Percentiles rank a stretch among this genome's conserved stretches.
Conservation (phyloP, 2,329 filamentous ascomycete species). For the Tothia fuscella region DNA sequence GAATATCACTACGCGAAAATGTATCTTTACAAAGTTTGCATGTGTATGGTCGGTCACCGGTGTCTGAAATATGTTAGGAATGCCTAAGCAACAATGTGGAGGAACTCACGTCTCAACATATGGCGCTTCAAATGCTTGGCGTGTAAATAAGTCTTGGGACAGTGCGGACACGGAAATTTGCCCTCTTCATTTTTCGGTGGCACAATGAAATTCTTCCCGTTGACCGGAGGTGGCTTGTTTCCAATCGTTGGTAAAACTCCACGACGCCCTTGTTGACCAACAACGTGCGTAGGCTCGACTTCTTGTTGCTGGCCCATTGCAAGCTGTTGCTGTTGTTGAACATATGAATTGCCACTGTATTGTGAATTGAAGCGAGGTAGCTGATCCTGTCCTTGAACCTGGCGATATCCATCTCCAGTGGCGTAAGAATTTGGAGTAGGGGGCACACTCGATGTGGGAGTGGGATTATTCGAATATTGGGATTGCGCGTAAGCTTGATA, state of each 20-base stretch:
- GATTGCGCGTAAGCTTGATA: neutral
- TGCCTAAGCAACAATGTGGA: slow-evolving; percentile 2
- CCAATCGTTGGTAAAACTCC: slow-evolving; percentile 87
- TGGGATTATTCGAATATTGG: neutral
- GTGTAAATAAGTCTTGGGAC: slow-evolving; percentile 95
- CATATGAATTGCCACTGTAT: neutral
- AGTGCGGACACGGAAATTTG: slow-evolving; percentile 96
- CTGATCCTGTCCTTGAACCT: neutral
- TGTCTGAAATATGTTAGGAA: slow-evolving; percentile 51
- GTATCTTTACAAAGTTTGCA: slow-evolving; percentile 96
- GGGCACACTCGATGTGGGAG: slow-evolving; percentile 4
- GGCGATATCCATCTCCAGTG: too few species aligned
- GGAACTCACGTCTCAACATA: slow-evolving; percentile 78
- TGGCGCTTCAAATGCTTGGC: slow-evolving; percentile 97
- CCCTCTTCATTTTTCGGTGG: slow-evolving; percentile 93
- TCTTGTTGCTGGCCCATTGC: too few species aligned
- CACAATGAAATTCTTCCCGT: slow-evolving; percentile 74
- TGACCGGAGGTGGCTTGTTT: slow-evolving; percentile 66
- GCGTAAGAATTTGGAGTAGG: neutral
- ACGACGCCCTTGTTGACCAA: slow-evolving; percentile 84
- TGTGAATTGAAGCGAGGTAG: slow-evolving; percentile 1
- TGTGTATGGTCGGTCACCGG: slow-evolving; percentile 95
- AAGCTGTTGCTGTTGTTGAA: neutral
- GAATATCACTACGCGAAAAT: slow-evolving; percentile 92
- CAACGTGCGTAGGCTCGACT: slow-evolving; percentile 70